phyloP scores from a whole-genome alignment of 2,329 filamentous ascomycete species.

The Cladosporium sp. region DNA sequence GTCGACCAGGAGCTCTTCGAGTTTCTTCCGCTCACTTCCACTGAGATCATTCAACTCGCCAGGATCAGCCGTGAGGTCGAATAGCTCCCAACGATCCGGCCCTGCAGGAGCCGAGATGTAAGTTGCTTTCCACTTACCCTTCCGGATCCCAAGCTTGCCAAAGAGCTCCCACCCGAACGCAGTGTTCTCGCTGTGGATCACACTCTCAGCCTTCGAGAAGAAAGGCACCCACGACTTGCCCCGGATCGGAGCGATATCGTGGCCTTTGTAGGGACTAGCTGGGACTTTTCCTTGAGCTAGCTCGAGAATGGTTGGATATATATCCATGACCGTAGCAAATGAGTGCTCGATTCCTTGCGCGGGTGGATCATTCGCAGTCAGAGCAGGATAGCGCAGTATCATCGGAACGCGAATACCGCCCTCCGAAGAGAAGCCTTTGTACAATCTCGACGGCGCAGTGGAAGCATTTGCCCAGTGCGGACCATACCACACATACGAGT shows the following conservation, averaged over 20 bases:
- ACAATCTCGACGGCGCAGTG: not conserved
- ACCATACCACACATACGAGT: constrained; percentile 42
- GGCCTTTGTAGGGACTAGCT: not conserved
- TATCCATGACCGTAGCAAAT: not conserved
- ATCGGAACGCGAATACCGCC: not conserved
- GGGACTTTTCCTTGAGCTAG: not conserved
- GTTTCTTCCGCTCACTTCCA: not conserved
- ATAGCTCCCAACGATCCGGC: not conserved
- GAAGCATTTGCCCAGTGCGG: constrained; percentile 31
- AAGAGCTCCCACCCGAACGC: not conserved
- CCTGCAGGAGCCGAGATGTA: not conserved
- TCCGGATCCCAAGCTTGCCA: not conserved
- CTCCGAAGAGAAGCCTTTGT: not conserved
- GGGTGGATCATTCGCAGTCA: not conserved
- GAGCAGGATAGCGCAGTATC: not conserved
- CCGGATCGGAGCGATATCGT: not conserved
- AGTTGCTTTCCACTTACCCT: not conserved
- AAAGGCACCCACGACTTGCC: not conserved
- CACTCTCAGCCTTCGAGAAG: not conserved
- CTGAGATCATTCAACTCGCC: not conserved
- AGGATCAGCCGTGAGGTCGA: not conserved
- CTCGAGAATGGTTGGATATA: not conserved
- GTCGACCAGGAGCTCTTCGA: not conserved
- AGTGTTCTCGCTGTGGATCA: not conserved
- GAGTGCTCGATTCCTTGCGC: not conserved